Percentiles rank a stretch among this genome's conserved stretches.
phyloP scores from a whole-genome alignment of 176 grass and related monocot genomes.

The Oryza coarctata region DNA sequence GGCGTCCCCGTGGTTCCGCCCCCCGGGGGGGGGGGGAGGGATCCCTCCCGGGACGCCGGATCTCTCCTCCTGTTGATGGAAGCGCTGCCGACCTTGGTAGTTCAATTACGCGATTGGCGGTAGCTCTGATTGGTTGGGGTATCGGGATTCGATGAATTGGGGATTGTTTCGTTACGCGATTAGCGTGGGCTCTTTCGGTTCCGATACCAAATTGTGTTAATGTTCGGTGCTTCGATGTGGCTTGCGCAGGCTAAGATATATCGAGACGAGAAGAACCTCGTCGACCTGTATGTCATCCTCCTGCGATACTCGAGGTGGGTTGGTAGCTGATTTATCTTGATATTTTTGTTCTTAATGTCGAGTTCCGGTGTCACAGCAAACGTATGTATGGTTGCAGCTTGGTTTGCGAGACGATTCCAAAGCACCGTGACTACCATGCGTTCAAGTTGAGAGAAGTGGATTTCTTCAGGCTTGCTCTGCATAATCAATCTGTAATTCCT shows the following conservation, averaged over 20 bases:
- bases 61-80: slow-evolving; percentile 17
- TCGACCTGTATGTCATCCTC: slow-evolving; percentile 94
- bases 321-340: slow-evolving; percentile 25
- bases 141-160: slow-evolving; percentile 21
- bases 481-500: slow-evolving; percentile 36
- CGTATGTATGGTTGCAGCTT: slow-evolving; percentile 55
- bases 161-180: slow-evolving; percentile 24
- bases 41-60: slow-evolving; percentile 4
- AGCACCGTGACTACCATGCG: slow-evolving; percentile 68
- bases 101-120: background rate
- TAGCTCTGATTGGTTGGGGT: background rate
- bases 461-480: slow-evolving; percentile 48
- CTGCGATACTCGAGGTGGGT: slow-evolving; percentile 81
- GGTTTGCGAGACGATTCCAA: slow-evolving; percentile 92
- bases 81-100: background rate
- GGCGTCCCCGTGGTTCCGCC: background rate
- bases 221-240: slow-evolving; percentile 9
- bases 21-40: background rate
- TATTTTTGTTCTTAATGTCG: slow-evolving; percentile 7
- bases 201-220: slow-evolving; percentile 33
- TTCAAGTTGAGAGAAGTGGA: slow-evolving; percentile 57
- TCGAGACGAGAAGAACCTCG: slow-evolving; percentile 82
- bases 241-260: slow-evolving; percentile 83
- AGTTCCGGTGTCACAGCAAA: slow-evolving; percentile 11
- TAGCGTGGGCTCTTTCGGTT: background rate